These are phyloP conservation scores for Penicillium cosmopolitanum DNA, from an alignment of 495 filamentous ascomycete genomes.

Conservation along the genomic window DNA sequence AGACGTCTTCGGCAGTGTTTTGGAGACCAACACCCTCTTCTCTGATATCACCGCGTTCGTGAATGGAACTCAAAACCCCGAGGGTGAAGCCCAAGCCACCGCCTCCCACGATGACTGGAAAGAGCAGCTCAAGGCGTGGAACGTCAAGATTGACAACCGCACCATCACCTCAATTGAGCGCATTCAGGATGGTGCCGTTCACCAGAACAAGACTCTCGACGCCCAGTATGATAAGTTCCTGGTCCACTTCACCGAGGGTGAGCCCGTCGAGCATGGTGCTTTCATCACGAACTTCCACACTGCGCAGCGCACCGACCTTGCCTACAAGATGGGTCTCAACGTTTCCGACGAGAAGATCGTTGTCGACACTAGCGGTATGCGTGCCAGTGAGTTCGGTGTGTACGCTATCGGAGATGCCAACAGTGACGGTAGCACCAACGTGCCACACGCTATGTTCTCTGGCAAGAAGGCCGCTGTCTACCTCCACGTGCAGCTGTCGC, in stretches of 20 bases:
- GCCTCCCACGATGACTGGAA: conserved; percentile 48
- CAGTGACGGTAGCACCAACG: conserved; percentile 59
- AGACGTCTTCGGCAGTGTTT: conserved; percentile 45
- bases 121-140: conserved; percentile 48
- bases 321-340: conserved; percentile 43
- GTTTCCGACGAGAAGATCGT: conserved; percentile 50
- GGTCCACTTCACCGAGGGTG: conserved; percentile 54
- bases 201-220: conserved; percentile 38
- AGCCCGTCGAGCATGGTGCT: conserved; percentile 45
- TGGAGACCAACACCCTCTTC: conserved; percentile 54
- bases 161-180: conserved; percentile 52
- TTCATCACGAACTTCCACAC: conserved; percentile 55
- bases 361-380: conserved; percentile 42
- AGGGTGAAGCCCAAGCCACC: conserved; percentile 38
- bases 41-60: conserved; percentile 51
- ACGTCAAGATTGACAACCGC: conserved; percentile 57
- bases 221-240: conserved; percentile 54
- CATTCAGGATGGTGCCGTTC: conserved; percentile 42
- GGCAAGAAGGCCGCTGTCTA: conserved; percentile 60
- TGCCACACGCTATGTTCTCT: conserved; percentile 62
- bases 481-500: conserved; percentile 49
- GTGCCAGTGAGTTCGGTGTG: conserved; percentile 53
- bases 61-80: conserved; percentile 57
- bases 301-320: conserved; percentile 43
- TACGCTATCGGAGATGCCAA: conserved; percentile 62